Conservation (phyloP, 2,329 filamentous ascomycete genomes). For the Pseudonectria buxi region DNA sequence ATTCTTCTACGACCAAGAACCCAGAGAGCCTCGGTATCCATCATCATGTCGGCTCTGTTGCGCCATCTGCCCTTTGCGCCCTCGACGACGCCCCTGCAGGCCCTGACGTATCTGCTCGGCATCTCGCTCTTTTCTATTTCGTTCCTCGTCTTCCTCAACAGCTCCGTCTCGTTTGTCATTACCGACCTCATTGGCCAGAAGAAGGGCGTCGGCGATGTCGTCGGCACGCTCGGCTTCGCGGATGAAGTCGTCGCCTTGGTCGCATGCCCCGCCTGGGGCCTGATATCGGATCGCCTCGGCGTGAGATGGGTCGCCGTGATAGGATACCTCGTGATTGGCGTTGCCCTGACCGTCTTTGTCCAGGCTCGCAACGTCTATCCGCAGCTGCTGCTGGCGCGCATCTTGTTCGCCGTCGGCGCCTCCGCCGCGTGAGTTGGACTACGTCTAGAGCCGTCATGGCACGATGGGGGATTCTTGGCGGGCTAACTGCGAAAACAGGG, state of each 20-base stretch:
- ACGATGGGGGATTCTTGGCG: background rate
- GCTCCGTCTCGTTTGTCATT: slow-evolving; percentile 75
- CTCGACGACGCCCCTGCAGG: slow-evolving; percentile 54
- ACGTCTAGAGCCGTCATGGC: no score
- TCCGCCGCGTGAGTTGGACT: slow-evolving; percentile 66
- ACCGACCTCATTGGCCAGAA: slow-evolving; percentile 74
- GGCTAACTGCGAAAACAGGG: slow-evolving; percentile 31
- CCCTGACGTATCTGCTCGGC: slow-evolving; percentile 70
- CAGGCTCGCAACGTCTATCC: slow-evolving; percentile 85
- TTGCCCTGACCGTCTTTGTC: slow-evolving; percentile 73
- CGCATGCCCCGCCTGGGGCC: slow-evolving; percentile 73
- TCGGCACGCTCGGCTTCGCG: slow-evolving; percentile 77
- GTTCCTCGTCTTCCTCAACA: slow-evolving; percentile 86
- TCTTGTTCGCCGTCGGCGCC: slow-evolving; percentile 85
- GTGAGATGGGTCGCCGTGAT: slow-evolving; percentile 66
- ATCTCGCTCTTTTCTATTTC: slow-evolving; percentile 83
- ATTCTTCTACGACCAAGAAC: no score
- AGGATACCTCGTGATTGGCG: slow-evolving; percentile 75
- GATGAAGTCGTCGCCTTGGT: slow-evolving; percentile 78
- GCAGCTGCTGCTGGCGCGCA: slow-evolving; percentile 72
- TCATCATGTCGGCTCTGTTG: slow-evolving; percentile 30
- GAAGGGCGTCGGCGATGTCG: slow-evolving; percentile 67
- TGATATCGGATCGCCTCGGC: slow-evolving; percentile 69
- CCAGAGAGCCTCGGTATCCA: no score
- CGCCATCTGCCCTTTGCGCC: slow-evolving; percentile 52